Evolutionary conservation across 495 filamentous ascomycete species (phyloP).

Genomic region (Talaromyces nanjingensis): DNA sequence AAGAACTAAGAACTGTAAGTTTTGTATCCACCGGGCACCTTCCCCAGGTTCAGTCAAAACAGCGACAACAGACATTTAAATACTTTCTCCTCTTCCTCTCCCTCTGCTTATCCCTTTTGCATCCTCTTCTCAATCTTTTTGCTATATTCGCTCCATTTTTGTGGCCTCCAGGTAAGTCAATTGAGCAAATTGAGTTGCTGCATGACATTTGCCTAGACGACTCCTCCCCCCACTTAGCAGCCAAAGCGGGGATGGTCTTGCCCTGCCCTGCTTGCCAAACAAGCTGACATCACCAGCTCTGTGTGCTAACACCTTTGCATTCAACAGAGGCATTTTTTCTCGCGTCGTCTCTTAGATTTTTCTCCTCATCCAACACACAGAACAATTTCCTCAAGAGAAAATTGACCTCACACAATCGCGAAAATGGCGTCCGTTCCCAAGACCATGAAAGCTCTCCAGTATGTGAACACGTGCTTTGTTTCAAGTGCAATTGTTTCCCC

Average conservation of each 20-base stretch:
- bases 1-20: neutral
- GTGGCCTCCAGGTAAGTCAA: neutral
- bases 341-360: neutral
- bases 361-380: neutral
- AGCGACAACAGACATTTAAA: neutral
- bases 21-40: neutral
- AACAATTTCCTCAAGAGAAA: neutral
- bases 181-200: neutral
- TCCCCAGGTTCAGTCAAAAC: neutral
- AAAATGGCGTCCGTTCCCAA: conserved; percentile 31
- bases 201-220: neutral
- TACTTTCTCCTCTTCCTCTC: neutral
- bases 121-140: neutral
- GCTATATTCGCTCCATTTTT: neutral
- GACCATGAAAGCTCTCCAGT: conserved; percentile 57
- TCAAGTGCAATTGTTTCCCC: neutral
- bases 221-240: neutral
- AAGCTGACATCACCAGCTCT: neutral
- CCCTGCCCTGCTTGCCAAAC: neutral
- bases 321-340: neutral
- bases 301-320: neutral
- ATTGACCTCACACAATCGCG: neutral
- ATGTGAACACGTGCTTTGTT: neutral
- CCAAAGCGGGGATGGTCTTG: neutral
- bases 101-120: neutral